phyloP scores from a whole-genome alignment of 139 green algal genomes.

The Helicosporidium sp. region DNA sequence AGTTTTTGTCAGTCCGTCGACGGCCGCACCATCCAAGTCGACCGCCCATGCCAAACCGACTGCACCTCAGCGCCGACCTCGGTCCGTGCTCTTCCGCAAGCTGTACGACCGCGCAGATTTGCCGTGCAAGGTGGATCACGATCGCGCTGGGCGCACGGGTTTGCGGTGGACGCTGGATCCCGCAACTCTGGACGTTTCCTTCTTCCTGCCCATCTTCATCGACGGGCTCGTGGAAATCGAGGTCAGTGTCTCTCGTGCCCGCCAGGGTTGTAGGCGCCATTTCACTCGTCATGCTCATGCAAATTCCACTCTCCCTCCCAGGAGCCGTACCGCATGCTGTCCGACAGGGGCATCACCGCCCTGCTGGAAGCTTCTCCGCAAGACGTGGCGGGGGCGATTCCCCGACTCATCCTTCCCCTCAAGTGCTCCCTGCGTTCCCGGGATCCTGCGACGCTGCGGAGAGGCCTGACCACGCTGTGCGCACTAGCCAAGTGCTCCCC shows the following conservation, averaged over 20 bases:
- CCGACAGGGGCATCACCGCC: slow-evolving; percentile 33
- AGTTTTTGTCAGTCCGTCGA: neutral
- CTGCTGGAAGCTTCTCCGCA: slow-evolving; percentile 30
- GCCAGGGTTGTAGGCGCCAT: neutral
- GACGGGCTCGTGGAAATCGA: slow-evolving; percentile 69
- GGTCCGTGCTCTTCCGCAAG: slow-evolving; percentile 37
- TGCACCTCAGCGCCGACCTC: slow-evolving; percentile 1
- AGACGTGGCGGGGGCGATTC: slow-evolving; percentile 66
- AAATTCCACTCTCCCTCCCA: neutral
- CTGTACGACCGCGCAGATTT: slow-evolving; percentile 71
- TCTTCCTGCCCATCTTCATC: slow-evolving; percentile 81
- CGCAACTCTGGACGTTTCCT: slow-evolving; percentile 63
- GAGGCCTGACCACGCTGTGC: slow-evolving; percentile 1
- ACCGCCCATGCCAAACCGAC: neutral
- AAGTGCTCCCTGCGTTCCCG: slow-evolving; percentile 63
- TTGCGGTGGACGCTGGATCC: slow-evolving; percentile 68
- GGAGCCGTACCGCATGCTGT: slow-evolving; percentile 69
- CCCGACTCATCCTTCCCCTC: slow-evolving; percentile 75
- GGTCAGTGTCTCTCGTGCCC: neutral
- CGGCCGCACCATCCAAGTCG: neutral
- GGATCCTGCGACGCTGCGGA: slow-evolving; percentile 16
- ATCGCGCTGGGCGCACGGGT: slow-evolving; percentile 45
- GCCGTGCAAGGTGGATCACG: slow-evolving; percentile 56
- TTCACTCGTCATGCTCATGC: neutral
- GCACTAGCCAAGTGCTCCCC: slow-evolving; percentile 14